A percentile compares a stretch with the other conserved stretches of the same genome.
Conservation (phyloP, 2,329 filamentous ascomycete species). For the Clarireedia homoeocarpa region DNA sequence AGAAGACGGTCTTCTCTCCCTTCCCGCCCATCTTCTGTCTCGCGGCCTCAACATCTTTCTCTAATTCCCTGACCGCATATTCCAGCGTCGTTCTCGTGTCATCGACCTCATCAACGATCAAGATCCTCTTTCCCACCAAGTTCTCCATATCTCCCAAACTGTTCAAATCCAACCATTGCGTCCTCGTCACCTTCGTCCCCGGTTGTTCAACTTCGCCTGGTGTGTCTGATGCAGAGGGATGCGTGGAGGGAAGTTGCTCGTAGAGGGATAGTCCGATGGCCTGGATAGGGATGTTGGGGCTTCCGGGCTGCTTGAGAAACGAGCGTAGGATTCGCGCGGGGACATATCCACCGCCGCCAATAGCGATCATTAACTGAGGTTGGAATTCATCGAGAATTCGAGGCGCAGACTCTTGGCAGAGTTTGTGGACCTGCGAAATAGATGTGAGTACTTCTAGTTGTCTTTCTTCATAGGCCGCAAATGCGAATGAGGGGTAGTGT, state of each 20-base stretch:
- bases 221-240: slow-evolving; percentile 42
- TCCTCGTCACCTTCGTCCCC: slow-evolving; percentile 91
- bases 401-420: slow-evolving; percentile 81
- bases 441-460: neutral
- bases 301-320: slow-evolving; percentile 84
- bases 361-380: slow-evolving; percentile 96
- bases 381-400: slow-evolving; percentile 78
- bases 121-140: slow-evolving; percentile 80
- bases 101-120: slow-evolving; percentile 94
- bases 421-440: slow-evolving; percentile 74
- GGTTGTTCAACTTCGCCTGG: slow-evolving; percentile 53
- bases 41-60: slow-evolving; percentile 87
- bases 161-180: slow-evolving; percentile 93
- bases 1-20: slow-evolving; percentile 77
- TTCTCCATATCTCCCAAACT: slow-evolving; percentile 78
- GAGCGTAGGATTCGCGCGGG: slow-evolving; percentile 94
- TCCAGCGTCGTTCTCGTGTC: slow-evolving; percentile 91
- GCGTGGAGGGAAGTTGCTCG: slow-evolving; percentile 61
- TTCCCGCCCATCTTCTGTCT: slow-evolving; percentile 63
- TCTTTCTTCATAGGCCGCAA: neutral
- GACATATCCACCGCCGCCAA: slow-evolving; percentile 94
- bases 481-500: neutral
- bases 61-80: slow-evolving; percentile 84
- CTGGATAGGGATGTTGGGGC: slow-evolving; percentile 96
- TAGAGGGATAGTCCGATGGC: slow-evolving; percentile 97